phyloP scores from a whole-genome alignment of 2,329 filamentous ascomycete genomes.

The Knoxdaviesia capensis region DNA sequence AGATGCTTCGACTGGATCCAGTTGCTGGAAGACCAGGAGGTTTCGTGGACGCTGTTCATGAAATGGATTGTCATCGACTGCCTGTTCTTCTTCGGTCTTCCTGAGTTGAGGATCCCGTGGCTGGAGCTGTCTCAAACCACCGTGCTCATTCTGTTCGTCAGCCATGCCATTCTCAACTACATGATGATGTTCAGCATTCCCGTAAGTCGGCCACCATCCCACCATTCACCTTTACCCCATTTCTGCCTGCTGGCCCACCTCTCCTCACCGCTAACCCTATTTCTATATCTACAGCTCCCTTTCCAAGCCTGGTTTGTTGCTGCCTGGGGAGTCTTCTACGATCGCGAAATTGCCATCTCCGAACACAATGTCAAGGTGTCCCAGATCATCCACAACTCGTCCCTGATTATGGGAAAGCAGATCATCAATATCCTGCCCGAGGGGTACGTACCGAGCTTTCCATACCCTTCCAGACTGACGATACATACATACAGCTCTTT shows the following conservation, averaged over 20 bases:
- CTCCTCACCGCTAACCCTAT: slow-evolving; percentile 1
- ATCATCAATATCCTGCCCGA: slow-evolving; percentile 96
- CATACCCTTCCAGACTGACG: background rate
- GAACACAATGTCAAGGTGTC: slow-evolving; percentile 80
- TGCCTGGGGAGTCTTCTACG: slow-evolving; percentile 65
- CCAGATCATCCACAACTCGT: slow-evolving; percentile 75
- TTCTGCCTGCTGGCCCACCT: background rate
- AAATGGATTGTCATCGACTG: slow-evolving; percentile 89
- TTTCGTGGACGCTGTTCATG: slow-evolving; percentile 76
- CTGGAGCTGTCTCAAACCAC: slow-evolving; percentile 69
- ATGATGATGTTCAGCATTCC: slow-evolving; percentile 88
- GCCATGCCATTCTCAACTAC: slow-evolving; percentile 55
- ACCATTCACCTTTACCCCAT: background rate
- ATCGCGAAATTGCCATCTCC: slow-evolving; percentile 83
- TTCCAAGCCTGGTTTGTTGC: slow-evolving; percentile 53
- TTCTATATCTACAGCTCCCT: slow-evolving; percentile 34
- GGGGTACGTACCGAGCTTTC: slow-evolving; percentile 28
- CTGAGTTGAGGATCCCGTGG: slow-evolving; percentile 85
- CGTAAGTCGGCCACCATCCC: slow-evolving; percentile 21
- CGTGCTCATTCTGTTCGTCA: slow-evolving; percentile 48
- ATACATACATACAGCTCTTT: no score
- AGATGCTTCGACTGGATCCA: slow-evolving; percentile 71
- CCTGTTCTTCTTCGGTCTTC: slow-evolving; percentile 69
- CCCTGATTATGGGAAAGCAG: slow-evolving; percentile 85
- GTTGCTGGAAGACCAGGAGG: slow-evolving; percentile 59